Evolutionary conservation across 768 basidiomycete species (phyloP).

Genomic region (Boletales sp.): DNA sequence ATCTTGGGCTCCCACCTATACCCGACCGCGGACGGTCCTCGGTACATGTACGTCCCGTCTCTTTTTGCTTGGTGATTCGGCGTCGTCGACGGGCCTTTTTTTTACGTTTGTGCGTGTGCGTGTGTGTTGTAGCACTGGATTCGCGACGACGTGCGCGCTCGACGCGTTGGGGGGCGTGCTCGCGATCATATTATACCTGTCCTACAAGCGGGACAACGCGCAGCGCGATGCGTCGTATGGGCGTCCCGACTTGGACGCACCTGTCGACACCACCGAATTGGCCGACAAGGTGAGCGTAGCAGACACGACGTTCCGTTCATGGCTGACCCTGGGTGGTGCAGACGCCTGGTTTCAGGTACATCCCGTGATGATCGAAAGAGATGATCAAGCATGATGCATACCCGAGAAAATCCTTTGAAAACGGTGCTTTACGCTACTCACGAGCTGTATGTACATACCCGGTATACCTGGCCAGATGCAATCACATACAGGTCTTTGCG

Average conservation of each 20-base stretch:
- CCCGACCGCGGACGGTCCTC: constrained; percentile 59
- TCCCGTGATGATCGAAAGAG: constrained; percentile 6
- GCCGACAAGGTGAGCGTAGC: constrained; percentile 56
- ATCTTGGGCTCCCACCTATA: constrained; percentile 74
- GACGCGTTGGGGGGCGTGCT: constrained; percentile 12
- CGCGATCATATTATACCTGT: constrained; percentile 50
- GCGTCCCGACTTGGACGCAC: constrained; percentile 39
- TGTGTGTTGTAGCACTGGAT: constrained; percentile 41
- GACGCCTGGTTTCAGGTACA: constrained; percentile 21
- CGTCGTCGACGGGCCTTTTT: no score
- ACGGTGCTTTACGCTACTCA: no score
- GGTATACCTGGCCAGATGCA: no score
- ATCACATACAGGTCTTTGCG: no score
- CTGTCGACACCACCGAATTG: constrained; percentile 59
- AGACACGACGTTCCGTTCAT: no score
- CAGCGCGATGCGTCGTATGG: constrained; percentile 52
- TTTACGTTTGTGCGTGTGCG: no score
- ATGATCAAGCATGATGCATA: no score
- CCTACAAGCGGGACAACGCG: constrained; percentile 60
- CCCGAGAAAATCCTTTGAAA: no score
- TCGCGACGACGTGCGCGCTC: constrained; percentile 46
- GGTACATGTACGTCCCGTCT: constrained; percentile 48
- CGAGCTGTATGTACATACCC: no score
- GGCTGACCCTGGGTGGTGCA: background rate
- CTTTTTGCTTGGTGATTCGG: background rate